phyloP scores from a whole-genome alignment of 1,284 basidiomycete species.

The Ustilago shanxiensis region DNA sequence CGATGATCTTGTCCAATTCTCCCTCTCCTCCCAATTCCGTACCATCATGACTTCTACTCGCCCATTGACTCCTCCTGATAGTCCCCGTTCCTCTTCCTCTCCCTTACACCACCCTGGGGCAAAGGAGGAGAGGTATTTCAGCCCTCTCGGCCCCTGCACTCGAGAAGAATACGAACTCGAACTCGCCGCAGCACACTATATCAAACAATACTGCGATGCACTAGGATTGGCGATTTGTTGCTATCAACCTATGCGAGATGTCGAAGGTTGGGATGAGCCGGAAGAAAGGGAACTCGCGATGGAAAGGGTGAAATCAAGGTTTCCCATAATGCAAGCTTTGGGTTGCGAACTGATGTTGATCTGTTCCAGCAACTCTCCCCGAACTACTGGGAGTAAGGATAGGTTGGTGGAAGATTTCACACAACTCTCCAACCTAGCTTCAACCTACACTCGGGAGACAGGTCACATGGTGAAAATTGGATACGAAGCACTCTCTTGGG shows the following conservation, averaged over 20 bases:
- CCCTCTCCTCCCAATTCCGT: conserved; percentile 10
- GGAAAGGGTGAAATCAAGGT: conserved; percentile 29
- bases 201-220: conserved; percentile 46
- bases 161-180: conserved; percentile 16
- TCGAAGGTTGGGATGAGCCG: conserved; percentile 64
- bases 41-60: neutral
- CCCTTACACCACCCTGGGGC: neutral
- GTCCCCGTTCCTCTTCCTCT: conserved; percentile 1
- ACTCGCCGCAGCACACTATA: conserved; percentile 56
- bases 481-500: conserved; percentile 58
- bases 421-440: conserved; percentile 19
- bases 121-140: conserved; percentile 7
- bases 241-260: conserved; percentile 69
- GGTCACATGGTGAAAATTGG: conserved; percentile 10
- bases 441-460: neutral
- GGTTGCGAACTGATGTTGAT: conserved; percentile 30
- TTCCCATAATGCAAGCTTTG: conserved; percentile 53
- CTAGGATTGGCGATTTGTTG: conserved; percentile 61
- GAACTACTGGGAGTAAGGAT: conserved; percentile 17
- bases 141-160: conserved; percentile 41
- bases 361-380: conserved; percentile 24
- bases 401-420: conserved; percentile 20
- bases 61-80: conserved; percentile 24
- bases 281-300: conserved; percentile 22
- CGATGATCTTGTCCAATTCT: conserved; percentile 26